These are phyloP conservation scores for Lindgomyces ingoldianus DNA, from an alignment of 495 filamentous ascomycete genomes.

Conservation along the genomic window DNA sequence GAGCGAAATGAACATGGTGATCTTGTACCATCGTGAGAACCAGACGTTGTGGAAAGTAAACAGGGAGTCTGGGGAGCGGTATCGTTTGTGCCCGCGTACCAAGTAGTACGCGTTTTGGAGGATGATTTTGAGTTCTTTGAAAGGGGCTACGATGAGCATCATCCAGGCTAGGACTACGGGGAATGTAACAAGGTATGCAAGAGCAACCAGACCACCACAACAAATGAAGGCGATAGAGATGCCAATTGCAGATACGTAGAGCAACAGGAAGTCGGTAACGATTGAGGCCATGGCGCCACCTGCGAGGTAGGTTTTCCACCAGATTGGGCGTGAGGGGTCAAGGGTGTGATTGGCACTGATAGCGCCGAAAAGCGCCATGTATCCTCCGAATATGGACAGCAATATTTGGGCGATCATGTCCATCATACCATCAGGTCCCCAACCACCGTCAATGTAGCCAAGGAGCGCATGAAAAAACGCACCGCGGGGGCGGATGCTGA, in stretches of 20 bases:
- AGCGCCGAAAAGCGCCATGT: constrained; percentile 17
- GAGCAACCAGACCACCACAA: not conserved
- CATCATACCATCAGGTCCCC: constrained; percentile 15
- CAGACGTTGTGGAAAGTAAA: not conserved
- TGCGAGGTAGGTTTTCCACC: constrained; percentile 19
- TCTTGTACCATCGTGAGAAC: not conserved
- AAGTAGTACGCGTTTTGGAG: not conserved
- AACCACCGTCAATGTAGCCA: constrained; percentile 19
- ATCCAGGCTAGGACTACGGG: constrained; percentile 1
- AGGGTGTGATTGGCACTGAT: constrained; percentile 5
- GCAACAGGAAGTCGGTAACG: constrained; percentile 11
- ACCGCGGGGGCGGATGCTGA: constrained; percentile 1
- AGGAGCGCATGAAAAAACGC: constrained; percentile 13
- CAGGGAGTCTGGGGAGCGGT: not conserved
- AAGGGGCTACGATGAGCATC: constrained; percentile 1
- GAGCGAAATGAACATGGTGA: constrained; percentile 9
- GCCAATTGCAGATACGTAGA: not conserved
- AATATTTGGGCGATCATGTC: constrained; percentile 27
- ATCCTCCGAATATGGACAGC: constrained; percentile 19
- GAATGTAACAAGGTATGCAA: not conserved
- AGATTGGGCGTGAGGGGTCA: not conserved
- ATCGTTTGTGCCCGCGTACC: not conserved
- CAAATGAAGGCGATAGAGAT: constrained; percentile 1
- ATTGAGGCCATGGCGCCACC: constrained; percentile 19
- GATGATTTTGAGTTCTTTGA: constrained; percentile 2